Evolutionary conservation across 345 rosid genomes (phyloP).

Genomic region (Cochlearia excelsa): DNA sequence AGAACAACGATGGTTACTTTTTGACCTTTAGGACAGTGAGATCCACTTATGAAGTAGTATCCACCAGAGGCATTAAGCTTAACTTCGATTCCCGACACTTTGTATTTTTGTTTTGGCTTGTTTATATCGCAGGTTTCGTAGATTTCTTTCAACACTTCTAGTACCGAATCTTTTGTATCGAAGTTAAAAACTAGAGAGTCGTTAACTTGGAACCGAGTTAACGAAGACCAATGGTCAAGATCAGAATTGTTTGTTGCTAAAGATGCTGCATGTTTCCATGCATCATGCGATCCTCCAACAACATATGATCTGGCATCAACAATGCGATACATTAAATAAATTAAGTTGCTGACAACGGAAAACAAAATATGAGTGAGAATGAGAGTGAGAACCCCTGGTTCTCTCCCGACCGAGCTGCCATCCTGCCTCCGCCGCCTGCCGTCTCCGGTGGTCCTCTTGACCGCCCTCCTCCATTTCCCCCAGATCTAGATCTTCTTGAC

Average conservation of each 20-base stretch:
- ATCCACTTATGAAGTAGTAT: slow-evolving; percentile 61
- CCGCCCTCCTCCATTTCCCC: no score
- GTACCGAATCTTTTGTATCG: slow-evolving; percentile 49
- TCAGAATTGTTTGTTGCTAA: slow-evolving; percentile 10
- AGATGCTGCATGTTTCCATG: slow-evolving; percentile 57
- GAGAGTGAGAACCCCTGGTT: no score
- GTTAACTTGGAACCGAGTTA: slow-evolving; percentile 37
- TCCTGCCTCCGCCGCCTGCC: no score
- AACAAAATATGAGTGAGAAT: no score
- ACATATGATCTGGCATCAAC: slow-evolving; percentile 40
- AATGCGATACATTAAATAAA: no score
- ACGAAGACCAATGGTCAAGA: slow-evolving; percentile 43
- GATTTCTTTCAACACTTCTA: slow-evolving; percentile 44
- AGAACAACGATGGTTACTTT: slow-evolving; percentile 46
- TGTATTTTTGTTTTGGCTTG: slow-evolving; percentile 38
- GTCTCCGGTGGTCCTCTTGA: no score
- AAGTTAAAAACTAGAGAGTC: slow-evolving; percentile 50
- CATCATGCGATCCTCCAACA: slow-evolving; percentile 50
- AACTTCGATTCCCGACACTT: slow-evolving; percentile 35
- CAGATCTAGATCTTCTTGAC: no score
- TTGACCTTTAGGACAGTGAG: slow-evolving; percentile 46
- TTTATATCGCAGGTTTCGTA: slow-evolving; percentile 41
- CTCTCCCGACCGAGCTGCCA: no score
- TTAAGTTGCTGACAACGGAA: no score
- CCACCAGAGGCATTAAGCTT: slow-evolving; percentile 43